These are phyloP conservation scores for Priceomyces haplophilus DNA, from an alignment of 805 yeast species.

Conservation along the genomic window DNA sequence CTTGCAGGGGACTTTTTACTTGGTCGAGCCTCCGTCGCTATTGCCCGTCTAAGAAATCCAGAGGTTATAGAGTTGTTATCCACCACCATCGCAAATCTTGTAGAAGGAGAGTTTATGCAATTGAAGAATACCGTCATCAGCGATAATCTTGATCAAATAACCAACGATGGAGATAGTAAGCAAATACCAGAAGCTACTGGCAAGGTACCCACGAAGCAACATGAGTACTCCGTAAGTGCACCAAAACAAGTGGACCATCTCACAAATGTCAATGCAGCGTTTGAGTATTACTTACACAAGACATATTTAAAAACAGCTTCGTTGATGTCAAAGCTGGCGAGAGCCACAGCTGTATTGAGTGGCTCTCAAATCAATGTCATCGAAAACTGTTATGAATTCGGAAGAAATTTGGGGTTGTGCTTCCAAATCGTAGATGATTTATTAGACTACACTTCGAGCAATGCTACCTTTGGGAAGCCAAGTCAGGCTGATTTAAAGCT, in stretches of 20 bases:
- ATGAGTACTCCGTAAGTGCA: slow-evolving; percentile 50
- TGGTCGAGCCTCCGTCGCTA: slow-evolving; percentile 94
- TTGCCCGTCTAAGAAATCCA: slow-evolving; percentile 90
- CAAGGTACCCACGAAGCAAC: slow-evolving; percentile 55
- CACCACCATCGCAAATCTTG: slow-evolving; percentile 93
- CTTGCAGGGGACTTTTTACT: slow-evolving; percentile 93
- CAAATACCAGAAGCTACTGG: slow-evolving; percentile 58
- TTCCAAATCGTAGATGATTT: slow-evolving; percentile 96
- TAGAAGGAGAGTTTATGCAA: slow-evolving; percentile 99
- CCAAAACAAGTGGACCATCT: slow-evolving; percentile 51
- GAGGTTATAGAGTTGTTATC: slow-evolving; percentile 95
- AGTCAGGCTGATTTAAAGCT: slow-evolving; percentile 91
- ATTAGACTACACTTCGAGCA: slow-evolving; percentile 90
- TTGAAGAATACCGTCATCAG: slow-evolving; percentile 81
- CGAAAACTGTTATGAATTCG: slow-evolving; percentile 86
- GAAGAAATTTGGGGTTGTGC: slow-evolving; percentile 89
- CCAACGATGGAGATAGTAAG: slow-evolving; percentile 48
- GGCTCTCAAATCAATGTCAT: slow-evolving; percentile 76
- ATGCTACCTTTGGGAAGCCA: slow-evolving; percentile 86
- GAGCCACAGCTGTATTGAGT: slow-evolving; percentile 90
- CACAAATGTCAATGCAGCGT: slow-evolving; percentile 78
- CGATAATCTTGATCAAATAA: slow-evolving; percentile 43
- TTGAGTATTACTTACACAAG: slow-evolving; percentile 91
- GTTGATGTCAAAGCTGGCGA: slow-evolving; percentile 85
- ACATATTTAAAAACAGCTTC: slow-evolving; percentile 95